phyloP scores from a whole-genome alignment of 2,329 filamentous ascomycete species.

The Fusarium sp. region DNA sequence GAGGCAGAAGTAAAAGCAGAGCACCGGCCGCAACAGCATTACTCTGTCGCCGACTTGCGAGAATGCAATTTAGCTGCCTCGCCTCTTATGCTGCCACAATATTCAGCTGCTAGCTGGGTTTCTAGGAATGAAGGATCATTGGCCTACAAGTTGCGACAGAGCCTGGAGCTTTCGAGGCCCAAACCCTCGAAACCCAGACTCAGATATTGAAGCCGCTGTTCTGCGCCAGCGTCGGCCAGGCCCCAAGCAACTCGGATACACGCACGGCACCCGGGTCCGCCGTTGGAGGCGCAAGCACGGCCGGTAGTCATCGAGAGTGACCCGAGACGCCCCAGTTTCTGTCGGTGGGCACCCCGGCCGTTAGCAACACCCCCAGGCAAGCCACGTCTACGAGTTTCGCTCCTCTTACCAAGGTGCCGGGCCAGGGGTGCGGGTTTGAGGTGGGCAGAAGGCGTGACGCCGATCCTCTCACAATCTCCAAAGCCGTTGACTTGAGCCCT shows the following conservation, averaged over 20 bases:
- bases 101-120: slow-evolving; percentile 20
- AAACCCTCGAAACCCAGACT: slow-evolving; percentile 9
- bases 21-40: background rate
- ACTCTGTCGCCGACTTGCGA: background rate
- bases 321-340: slow-evolving; percentile 42
- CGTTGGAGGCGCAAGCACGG: slow-evolving; percentile 26
- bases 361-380: slow-evolving; percentile 45
- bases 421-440: slow-evolving; percentile 42
- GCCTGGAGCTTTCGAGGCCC: slow-evolving; percentile 4
- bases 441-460: slow-evolving; percentile 40
- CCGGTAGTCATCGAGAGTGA: slow-evolving; percentile 36
- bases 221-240: slow-evolving; percentile 38
- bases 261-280: slow-evolving; percentile 36
- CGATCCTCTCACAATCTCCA: slow-evolving; percentile 48
- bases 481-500: slow-evolving; percentile 40
- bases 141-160: slow-evolving; percentile 26
- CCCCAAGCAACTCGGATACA: slow-evolving; percentile 36
- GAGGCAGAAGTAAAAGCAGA: background rate
- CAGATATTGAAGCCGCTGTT: slow-evolving; percentile 34
- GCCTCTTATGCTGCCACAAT: slow-evolving; percentile 4
- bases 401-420: slow-evolving; percentile 47
- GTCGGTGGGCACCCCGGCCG: slow-evolving; percentile 29
- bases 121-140: slow-evolving; percentile 24
- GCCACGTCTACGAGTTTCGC: slow-evolving; percentile 44
- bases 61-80: slow-evolving; percentile 11